Evolutionary conservation across 169 alveolate species (phyloP).

Genomic region (Eimeria brunetti): DNA sequence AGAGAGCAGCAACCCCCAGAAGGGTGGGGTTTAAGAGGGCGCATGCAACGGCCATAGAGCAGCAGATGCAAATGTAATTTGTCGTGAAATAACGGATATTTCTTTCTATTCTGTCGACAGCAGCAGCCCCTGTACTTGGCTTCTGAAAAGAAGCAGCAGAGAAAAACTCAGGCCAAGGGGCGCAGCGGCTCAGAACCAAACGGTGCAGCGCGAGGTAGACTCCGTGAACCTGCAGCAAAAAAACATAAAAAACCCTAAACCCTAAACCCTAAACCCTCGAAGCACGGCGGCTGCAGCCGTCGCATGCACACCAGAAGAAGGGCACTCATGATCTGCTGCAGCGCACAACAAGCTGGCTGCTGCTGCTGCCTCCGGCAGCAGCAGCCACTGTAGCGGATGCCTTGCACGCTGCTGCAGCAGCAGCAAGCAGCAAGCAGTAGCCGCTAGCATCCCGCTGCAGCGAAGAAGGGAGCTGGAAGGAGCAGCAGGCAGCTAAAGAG

Average conservation of each 20-base stretch:
- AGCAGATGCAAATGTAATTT: slow-evolving; percentile 57
- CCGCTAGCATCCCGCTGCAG: too few species aligned
- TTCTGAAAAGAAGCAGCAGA: slow-evolving; percentile 11
- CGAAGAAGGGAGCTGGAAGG: neutral
- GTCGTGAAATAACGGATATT: slow-evolving; percentile 44
- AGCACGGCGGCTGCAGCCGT: too few species aligned
- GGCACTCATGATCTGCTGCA: too few species aligned
- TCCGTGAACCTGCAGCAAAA: slow-evolving; percentile 66
- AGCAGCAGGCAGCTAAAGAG: neutral
- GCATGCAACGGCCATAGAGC: neutral
- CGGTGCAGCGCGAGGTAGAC: slow-evolving; percentile 43
- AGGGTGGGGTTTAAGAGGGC: slow-evolving; percentile 63
- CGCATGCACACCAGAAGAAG: too few species aligned
- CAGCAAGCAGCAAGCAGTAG: too few species aligned
- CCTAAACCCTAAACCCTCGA: slow-evolving; percentile 7
- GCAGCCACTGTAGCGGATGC: neutral
- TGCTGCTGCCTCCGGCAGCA: neutral
- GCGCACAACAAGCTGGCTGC: neutral
- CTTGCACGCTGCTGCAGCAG: neutral
- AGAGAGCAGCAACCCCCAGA: slow-evolving; percentile 13
- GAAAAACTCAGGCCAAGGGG: slow-evolving; percentile 54
- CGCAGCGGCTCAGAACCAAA: slow-evolving; percentile 31
- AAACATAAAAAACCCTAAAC: neutral
- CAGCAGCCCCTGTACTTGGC: slow-evolving; percentile 64
- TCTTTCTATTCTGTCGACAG: slow-evolving; percentile 68